These are phyloP conservation scores for Rauvolfia tetraphylla DNA, from an alignment of 257 asterid species.

Conservation along the genomic window DNA sequence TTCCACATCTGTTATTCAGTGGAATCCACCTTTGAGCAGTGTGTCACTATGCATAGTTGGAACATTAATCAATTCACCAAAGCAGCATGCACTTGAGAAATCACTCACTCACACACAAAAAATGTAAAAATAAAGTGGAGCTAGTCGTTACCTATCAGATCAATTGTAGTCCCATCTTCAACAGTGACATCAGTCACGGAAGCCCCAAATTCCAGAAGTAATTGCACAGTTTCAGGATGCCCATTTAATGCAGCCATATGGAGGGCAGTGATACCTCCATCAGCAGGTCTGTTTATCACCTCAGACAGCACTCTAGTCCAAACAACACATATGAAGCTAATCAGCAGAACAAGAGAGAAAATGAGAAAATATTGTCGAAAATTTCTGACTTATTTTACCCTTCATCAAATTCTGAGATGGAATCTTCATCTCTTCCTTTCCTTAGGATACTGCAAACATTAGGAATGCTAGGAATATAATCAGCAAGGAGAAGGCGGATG, in stretches of 20 bases:
- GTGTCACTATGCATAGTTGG: neutral
- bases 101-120: neutral
- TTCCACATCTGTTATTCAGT: neutral
- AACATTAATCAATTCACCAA: neutral
- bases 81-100: neutral
- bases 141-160: slow-evolving; percentile 53
- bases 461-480: slow-evolving; percentile 72
- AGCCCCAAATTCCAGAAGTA: slow-evolving; percentile 81
- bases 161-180: slow-evolving; percentile 83
- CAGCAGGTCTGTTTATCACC: slow-evolving; percentile 71
- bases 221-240: slow-evolving; percentile 66
- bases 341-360: slow-evolving; percentile 10
- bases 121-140: neutral
- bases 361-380: neutral
- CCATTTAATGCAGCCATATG: slow-evolving; percentile 93
- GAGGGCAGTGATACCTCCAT: slow-evolving; percentile 88
- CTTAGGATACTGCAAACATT: slow-evolving; percentile 50
- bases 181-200: slow-evolving; percentile 54
- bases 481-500: slow-evolving; percentile 77
- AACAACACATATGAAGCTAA: slow-evolving; percentile 3
- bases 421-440: slow-evolving; percentile 40
- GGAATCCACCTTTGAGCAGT: neutral
- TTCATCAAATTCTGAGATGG: slow-evolving; percentile 52
- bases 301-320: slow-evolving; percentile 53
- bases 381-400: slow-evolving; percentile 24